phyloP scores from a whole-genome alignment of 1,139 yeast genomes.

The Hyphopichia buzzinii region DNA sequence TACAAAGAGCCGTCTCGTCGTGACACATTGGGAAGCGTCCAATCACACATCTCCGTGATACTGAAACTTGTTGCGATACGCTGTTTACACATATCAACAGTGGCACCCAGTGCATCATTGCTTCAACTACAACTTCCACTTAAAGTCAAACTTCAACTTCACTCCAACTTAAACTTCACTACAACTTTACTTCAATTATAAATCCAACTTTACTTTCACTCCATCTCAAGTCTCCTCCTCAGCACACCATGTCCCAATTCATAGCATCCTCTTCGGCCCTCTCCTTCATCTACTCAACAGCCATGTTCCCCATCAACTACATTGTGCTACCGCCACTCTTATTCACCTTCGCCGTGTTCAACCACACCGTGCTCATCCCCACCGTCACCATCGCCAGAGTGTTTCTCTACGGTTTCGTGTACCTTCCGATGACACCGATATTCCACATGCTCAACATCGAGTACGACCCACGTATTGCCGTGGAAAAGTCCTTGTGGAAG shows the following conservation, averaged over 20 bases:
- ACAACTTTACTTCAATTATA: too few relatives aligned
- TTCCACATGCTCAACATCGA: constrained; percentile 11
- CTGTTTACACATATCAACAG: too few relatives aligned
- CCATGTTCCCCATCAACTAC: constrained; percentile 1
- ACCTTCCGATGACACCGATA: constrained; percentile 22
- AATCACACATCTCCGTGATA: too few relatives aligned
- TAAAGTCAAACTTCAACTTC: too few relatives aligned
- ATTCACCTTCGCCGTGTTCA: constrained; percentile 1
- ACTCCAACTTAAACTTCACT: too few relatives aligned
- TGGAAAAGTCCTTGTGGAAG: constrained; percentile 1
- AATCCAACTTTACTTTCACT: too few relatives aligned
- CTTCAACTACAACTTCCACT: too few relatives aligned
- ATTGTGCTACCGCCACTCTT: neutral
- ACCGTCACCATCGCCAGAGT: constrained; percentile 12
- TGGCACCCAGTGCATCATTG: too few relatives aligned
- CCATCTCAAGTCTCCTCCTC: too few relatives aligned
- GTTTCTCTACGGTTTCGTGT: constrained; percentile 14
- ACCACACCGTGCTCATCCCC: constrained; percentile 12
- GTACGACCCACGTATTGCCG: neutral
- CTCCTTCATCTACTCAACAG: neutral
- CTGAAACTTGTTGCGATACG: too few relatives aligned
- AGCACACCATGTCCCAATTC: neutral
- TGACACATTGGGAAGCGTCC: too few relatives aligned
- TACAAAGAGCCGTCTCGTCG: too few relatives aligned
- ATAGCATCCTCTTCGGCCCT: neutral